A percentile compares a stretch with the other conserved stretches of the same genome.
Conservation (phyloP, 768 basidiomycete species). For the Leccinum pellstonianum region DNA sequence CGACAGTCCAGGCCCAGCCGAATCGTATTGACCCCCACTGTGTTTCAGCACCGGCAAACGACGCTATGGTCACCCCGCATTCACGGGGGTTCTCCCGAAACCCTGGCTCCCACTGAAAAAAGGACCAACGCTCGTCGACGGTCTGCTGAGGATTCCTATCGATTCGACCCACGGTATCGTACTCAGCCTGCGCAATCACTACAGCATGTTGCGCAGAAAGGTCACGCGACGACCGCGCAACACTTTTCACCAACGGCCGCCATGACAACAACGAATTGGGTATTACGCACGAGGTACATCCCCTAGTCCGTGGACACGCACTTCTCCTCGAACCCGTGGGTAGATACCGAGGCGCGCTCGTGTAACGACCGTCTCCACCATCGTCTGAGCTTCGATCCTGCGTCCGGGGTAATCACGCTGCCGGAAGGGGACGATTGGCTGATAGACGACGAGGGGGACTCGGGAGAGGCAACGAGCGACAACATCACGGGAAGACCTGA, state of each 20-base stretch:
- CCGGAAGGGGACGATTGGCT: constrained; percentile 75
- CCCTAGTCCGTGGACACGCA: constrained; percentile 28
- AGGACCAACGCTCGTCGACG: constrained; percentile 62
- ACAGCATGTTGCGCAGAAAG: constrained; percentile 48
- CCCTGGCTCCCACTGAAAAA: constrained; percentile 94
- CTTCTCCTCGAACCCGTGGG: constrained; percentile 56
- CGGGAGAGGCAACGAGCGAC: constrained; percentile 15
- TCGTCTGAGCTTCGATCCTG: constrained; percentile 78
- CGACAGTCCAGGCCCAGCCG: neutral
- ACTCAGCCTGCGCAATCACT: constrained; percentile 74
- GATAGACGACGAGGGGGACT: constrained; percentile 45
- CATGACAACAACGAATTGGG: constrained; percentile 6
- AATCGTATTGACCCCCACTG: constrained; percentile 5
- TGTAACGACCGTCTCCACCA: constrained; percentile 45
- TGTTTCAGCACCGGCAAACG: constrained; percentile 79
- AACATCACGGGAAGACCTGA: constrained; percentile 28
- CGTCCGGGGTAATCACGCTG: constrained; percentile 84
- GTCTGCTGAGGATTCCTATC: constrained; percentile 36
- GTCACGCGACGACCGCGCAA: constrained; percentile 14
- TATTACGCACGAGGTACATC: constrained; percentile 16
- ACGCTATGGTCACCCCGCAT: constrained; percentile 92
- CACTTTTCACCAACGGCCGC: constrained; percentile 8
- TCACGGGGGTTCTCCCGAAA: constrained; percentile 86
- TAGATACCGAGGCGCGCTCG: constrained; percentile 35
- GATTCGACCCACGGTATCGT: constrained; percentile 68